Evolutionary conservation across 768 basidiomycete genomes (phyloP).

Genomic region (Russula compacta): DNA sequence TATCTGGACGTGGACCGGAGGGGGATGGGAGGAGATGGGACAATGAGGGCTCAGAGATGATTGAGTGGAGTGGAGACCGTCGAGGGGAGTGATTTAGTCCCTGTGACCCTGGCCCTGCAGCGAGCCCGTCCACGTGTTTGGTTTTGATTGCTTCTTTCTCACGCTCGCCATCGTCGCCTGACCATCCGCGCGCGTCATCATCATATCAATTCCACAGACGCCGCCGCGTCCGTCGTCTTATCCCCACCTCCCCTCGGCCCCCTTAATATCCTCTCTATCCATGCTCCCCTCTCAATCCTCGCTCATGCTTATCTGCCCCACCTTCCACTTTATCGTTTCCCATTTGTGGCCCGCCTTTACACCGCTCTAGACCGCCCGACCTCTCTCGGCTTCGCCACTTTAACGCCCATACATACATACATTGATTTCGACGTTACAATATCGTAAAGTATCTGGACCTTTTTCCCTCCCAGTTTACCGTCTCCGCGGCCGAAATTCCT

Average conservation of each 20-base stretch:
- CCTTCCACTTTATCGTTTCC: neutral
- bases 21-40: conserved; percentile 9
- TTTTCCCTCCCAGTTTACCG: too few species aligned
- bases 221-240: neutral
- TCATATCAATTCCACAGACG: neutral
- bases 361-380: neutral
- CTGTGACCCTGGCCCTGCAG: conserved; percentile 11
- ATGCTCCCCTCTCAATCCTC: neutral
- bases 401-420: neutral
- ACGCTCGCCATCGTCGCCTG: conserved; percentile 11
- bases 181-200: conserved; percentile 7
- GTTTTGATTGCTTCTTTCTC: conserved; percentile 19
- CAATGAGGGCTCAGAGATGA: conserved; percentile 9
- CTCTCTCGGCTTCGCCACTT: neutral
- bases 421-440: too few species aligned
- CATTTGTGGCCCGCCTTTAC: neutral
- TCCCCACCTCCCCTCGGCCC: conserved; percentile 3
- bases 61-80: conserved; percentile 8
- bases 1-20: neutral
- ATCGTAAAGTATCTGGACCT: neutral
- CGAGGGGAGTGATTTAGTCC: conserved; percentile 10
- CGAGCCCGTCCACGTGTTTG: conserved; percentile 18
- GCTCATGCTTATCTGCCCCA: neutral
- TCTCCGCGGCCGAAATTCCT: neutral
- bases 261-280: neutral